These are phyloP conservation scores for Mortierella sp. DNA, from an alignment of 371 early-diverging fungal species.

Conservation along the genomic window DNA sequence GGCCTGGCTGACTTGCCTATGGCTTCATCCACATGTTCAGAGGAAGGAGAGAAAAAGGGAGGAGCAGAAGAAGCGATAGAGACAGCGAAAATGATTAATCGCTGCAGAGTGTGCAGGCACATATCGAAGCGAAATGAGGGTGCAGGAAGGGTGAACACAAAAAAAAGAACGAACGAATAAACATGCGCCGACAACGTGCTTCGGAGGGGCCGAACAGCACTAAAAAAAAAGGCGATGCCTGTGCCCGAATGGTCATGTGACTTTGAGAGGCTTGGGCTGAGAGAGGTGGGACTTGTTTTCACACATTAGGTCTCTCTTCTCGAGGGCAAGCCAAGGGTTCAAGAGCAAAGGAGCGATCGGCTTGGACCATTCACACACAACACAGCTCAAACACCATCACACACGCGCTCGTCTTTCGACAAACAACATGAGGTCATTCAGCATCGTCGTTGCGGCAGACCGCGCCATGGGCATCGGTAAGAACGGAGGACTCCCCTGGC, in stretches of 20 bases:
- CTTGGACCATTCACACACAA: neutral
- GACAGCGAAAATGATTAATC: neutral
- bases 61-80: too few relatives aligned
- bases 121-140: neutral
- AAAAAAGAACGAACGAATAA: neutral
- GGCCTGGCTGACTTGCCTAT: neutral
- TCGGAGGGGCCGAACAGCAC: neutral
- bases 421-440: constrained; percentile 41
- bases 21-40: constrained; percentile 1
- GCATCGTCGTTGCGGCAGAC: constrained; percentile 84
- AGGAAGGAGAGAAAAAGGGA: too few relatives aligned
- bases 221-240: neutral
- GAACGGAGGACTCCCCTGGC: constrained; percentile 85
- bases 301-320: too few relatives aligned
- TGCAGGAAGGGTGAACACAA: neutral
- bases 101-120: neutral
- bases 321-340: too few relatives aligned
- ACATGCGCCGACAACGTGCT: neutral
- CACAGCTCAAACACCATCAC: neutral
- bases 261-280: neutral
- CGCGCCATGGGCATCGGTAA: constrained; percentile 86
- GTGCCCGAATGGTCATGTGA: constrained; percentile 1
- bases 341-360: neutral
- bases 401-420: too few relatives aligned
- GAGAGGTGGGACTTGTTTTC: constrained; percentile 1